Base-by-base conservation (phyloP, 2,329 filamentous ascomycete genomes). In the Diaporthe humulicola region DNA sequence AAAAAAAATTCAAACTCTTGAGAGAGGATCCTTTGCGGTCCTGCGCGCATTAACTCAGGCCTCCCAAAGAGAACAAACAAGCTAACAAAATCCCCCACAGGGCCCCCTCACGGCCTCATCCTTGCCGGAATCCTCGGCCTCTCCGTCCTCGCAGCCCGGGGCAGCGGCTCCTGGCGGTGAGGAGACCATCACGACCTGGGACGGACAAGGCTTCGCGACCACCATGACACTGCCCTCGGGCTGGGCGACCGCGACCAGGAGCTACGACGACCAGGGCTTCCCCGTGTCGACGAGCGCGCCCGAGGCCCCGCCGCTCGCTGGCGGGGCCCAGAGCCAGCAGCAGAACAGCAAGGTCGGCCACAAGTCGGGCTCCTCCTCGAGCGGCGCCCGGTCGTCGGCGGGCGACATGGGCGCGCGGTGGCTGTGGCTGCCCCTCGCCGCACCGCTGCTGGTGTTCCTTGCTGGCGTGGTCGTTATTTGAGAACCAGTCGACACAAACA, bases 131-230 rank as follows among this genome's bases (percentile, higher is more conserved):
- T 83, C 69, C 80, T 90, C 83, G 79, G 87, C 82, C 81, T 89
- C 83, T 83, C 84, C 70, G 73, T 88, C 76, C 56, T 78, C 42
- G 56, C 77, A 28, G 78, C 79, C 67, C 58, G 79, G 48, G 76
- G 74, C 66, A 78, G 79, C 61, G 79, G 82, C 78, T 64, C 60
- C 60, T 82, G 84, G 78, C 84, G 86, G 82, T 78, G 84, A 80
- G 89, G 84, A 88, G 76, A 81, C 83, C 28, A 80, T 86, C 61
- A 89, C 87, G 50, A 42, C 83, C 19, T 89, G 84, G 78, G 83
- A 90, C 78, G 80, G 87, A 42, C 84, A 85, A 77, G 87, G 88
- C 45, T 89, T 90, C 79, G 83, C 84, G 38, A 89, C 87, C 1
- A 84, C 87, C 1, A 82, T 83, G 73, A 86, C 85, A 8, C 79